These are phyloP conservation scores for Viola pubescens DNA, from an alignment of 441 rosid genomes.

Conservation along the genomic window DNA sequence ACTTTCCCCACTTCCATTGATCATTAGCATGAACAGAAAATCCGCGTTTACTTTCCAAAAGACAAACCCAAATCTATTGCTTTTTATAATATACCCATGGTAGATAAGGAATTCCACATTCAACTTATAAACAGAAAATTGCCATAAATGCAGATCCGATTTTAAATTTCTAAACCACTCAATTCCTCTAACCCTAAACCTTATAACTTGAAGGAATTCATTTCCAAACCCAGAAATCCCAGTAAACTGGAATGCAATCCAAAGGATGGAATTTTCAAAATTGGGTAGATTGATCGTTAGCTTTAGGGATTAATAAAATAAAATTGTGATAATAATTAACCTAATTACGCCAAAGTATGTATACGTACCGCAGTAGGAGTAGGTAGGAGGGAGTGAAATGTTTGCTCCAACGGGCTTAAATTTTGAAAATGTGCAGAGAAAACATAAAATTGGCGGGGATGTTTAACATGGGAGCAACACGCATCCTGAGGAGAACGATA, in stretches of 20 bases:
- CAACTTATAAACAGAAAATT: too few relatives aligned
- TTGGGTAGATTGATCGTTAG: neutral
- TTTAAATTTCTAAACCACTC: too few relatives aligned
- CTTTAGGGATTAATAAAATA: neutral
- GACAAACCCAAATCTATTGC: too few relatives aligned
- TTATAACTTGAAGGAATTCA: neutral
- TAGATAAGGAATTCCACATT: too few relatives aligned
- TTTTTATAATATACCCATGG: too few relatives aligned
- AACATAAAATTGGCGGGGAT: constrained; percentile 26
- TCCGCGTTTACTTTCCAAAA: too few relatives aligned
- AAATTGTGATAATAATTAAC: neutral
- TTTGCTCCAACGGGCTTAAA: constrained; percentile 21
- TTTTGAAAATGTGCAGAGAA: constrained; percentile 2
- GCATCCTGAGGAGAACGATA: constrained; percentile 34
- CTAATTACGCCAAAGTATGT: neutral
- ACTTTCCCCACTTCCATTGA: too few relatives aligned
- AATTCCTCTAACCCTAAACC: neutral
- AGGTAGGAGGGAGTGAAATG: constrained; percentile 7
- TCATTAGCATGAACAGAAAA: too few relatives aligned
- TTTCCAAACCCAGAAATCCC: neutral
- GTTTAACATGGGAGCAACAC: constrained; percentile 29
- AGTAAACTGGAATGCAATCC: neutral
- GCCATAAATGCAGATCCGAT: too few relatives aligned
- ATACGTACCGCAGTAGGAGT: neutral
- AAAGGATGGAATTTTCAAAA: too few relatives aligned